Percentiles rank a stretch among this genome's conserved stretches.
phyloP scores from a whole-genome alignment of 352 stramenopile genomes.

The Globisporangium orthogonon region DNA sequence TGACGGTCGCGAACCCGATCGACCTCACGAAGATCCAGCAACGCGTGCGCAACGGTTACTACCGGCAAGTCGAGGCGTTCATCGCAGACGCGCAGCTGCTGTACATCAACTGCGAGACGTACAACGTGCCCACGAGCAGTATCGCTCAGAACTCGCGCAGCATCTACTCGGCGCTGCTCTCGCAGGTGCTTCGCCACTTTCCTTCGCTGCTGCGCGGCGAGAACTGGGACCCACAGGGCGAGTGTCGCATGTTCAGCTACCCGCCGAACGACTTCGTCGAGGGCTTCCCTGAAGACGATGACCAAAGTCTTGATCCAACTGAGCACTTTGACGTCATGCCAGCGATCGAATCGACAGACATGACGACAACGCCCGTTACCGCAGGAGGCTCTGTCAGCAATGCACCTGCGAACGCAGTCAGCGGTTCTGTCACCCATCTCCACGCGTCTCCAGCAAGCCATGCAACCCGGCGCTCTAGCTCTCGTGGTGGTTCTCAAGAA shows the following conservation, averaged over 20 bases:
- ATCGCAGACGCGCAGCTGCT: constrained; percentile 72
- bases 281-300: constrained; percentile 19
- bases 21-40: constrained; percentile 77
- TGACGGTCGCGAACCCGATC: constrained; percentile 80
- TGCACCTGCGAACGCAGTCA: background rate
- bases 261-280: constrained; percentile 50
- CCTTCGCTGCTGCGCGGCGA: constrained; percentile 31
- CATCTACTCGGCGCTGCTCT: constrained; percentile 50
- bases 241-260: constrained; percentile 27
- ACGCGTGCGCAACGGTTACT: constrained; percentile 61
- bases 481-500: background rate
- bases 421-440: background rate
- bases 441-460: background rate
- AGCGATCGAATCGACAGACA: background rate
- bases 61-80: constrained; percentile 81
- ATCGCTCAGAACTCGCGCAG: constrained; percentile 83
- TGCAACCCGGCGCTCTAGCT: background rate
- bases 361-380: background rate
- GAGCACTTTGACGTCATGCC: background rate
- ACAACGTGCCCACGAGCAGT: constrained; percentile 73
- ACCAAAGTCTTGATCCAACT: constrained; percentile 1
- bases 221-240: constrained; percentile 16
- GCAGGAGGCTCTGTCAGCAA: background rate
- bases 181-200: constrained; percentile 57
- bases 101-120: constrained; percentile 74